A percentile compares a stretch with the other conserved stretches of the same genome.
phyloP scores from a whole-genome alignment of 768 basidiomycete species.

The Myochromella boudieri region DNA sequence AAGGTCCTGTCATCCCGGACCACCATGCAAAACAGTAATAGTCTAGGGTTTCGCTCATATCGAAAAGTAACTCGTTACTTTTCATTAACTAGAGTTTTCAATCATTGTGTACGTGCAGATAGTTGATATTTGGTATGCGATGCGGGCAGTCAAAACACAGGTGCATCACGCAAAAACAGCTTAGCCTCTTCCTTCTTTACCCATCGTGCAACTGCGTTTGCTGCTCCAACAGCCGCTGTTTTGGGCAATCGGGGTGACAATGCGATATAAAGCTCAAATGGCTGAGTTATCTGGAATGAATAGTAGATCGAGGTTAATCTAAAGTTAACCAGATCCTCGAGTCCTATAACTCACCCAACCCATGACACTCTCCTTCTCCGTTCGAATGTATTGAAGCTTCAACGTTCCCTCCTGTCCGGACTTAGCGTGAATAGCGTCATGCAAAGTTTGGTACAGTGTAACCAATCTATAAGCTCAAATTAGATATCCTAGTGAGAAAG shows the following conservation, averaged over 20 bases:
- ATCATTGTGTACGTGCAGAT: too few relatives aligned
- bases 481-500: neutral
- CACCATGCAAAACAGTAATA: too few relatives aligned
- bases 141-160: slow-evolving; percentile 62
- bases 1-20: too few relatives aligned
- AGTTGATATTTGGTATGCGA: neutral
- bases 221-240: slow-evolving; percentile 82
- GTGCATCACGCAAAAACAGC: slow-evolving; percentile 86
- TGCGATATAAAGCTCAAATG: slow-evolving; percentile 88
- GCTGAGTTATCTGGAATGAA: slow-evolving; percentile 75
- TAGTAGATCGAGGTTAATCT: neutral
- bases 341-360: slow-evolving; percentile 75
- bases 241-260: slow-evolving; percentile 85
- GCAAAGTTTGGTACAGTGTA: slow-evolving; percentile 84
- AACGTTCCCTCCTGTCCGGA: slow-evolving; percentile 79
- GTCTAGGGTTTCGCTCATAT: too few relatives aligned
- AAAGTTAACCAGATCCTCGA: neutral
- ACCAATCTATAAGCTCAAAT: slow-evolving; percentile 52
- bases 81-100: too few relatives aligned
- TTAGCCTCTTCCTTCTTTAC: slow-evolving; percentile 82
- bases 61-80: too few relatives aligned
- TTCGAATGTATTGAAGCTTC: slow-evolving; percentile 85
- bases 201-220: slow-evolving; percentile 89
- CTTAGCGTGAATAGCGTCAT: slow-evolving; percentile 89
- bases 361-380: slow-evolving; percentile 85